These are phyloP conservation scores for Cucumis sativus DNA, from an alignment of 306 rosid species.

Conservation along the genomic window Cucumber_9930_V3 NC_026655.2:287501-288000, in stretches of 20 bases:
- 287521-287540: no score
- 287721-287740: neutral
- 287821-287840: neutral
- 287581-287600: neutral
- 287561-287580: neutral
- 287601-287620: neutral
- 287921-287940: neutral
- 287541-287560: neutral
- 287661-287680: no score
- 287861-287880: neutral
- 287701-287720: neutral
- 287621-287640: neutral
- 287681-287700: no score
- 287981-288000: neutral
- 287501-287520: no score
- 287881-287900: neutral
- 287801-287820: neutral
- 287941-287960: neutral
- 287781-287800: neutral
- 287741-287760: neutral
- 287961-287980: neutral
- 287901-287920: neutral
- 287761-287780: neutral
- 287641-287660: no score
- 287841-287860: neutral